phyloP scores from a whole-genome alignment of 345 rosid genomes.

The Pelargonium nanum region DNA sequence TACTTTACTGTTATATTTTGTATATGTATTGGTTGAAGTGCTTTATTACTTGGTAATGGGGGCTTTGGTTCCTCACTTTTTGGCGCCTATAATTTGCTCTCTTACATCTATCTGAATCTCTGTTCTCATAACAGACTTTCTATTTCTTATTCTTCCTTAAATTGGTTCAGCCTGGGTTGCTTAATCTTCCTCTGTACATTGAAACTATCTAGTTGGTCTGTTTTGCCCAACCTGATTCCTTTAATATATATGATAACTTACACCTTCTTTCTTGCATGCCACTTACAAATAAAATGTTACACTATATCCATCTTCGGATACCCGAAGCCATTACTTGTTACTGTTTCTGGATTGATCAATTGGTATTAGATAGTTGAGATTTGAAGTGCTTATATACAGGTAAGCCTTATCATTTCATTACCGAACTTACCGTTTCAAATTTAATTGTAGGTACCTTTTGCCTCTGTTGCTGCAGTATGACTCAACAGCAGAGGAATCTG shows the following conservation, averaged over 20 bases:
- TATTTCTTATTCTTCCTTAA: not conserved
- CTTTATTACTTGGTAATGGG: not conserved
- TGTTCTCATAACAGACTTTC: not conserved
- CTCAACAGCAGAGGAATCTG: conserved; percentile 92
- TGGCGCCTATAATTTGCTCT: not conserved
- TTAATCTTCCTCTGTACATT: not conserved
- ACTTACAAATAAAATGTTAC: no score
- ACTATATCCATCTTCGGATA: no score
- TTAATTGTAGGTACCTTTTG: conserved; percentile 65
- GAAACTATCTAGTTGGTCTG: not conserved
- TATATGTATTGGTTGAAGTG: no score
- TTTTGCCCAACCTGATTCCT: not conserved
- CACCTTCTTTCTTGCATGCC: not conserved
- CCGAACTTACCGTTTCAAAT: not conserved
- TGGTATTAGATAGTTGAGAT: not conserved
- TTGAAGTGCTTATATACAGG: not conserved
- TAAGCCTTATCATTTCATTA: not conserved
- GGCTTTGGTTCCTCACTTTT: not conserved
- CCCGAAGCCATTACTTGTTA: not conserved
- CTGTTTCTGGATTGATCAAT: not conserved
- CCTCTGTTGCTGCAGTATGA: conserved; percentile 95
- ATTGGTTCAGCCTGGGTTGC: not conserved
- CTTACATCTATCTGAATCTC: not conserved
- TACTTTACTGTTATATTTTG: not conserved
- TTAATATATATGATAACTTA: not conserved